Evolutionary conservation across 495 filamentous ascomycete species (phyloP).

Genomic region (Baudoinia panamericana): DNA sequence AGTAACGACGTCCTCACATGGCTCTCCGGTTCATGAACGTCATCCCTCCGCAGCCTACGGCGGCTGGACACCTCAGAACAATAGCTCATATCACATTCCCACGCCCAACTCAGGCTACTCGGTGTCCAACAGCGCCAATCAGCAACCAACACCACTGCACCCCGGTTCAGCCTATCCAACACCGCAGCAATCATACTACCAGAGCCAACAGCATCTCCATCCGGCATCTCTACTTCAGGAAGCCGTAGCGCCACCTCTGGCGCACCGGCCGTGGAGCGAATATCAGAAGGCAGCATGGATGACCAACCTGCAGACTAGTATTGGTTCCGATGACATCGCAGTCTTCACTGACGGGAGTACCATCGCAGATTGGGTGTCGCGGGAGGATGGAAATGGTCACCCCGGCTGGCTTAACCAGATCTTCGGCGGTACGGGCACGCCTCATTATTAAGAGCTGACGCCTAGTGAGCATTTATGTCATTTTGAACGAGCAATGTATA

Average conservation of each 20-base stretch:
- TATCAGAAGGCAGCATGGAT: constrained; percentile 22
- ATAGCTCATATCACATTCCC: background rate
- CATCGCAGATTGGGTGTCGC: constrained; percentile 18
- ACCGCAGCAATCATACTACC: background rate
- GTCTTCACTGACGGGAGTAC: constrained; percentile 23
- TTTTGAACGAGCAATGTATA: too few relatives aligned
- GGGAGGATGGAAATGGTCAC: background rate
- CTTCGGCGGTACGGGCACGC: too few relatives aligned
- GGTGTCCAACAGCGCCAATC: background rate
- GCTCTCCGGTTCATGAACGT: constrained; percentile 11
- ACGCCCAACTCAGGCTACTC: constrained; percentile 1
- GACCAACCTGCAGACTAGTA: constrained; percentile 22
- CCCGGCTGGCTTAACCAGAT: constrained; percentile 11
- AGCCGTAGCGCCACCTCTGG: background rate
- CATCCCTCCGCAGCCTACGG: background rate
- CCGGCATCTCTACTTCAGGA: background rate
- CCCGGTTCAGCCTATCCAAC: constrained; percentile 7
- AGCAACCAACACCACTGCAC: constrained; percentile 2
- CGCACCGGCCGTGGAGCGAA: constrained; percentile 13
- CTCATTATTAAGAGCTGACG: too few relatives aligned
- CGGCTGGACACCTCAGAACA: constrained; percentile 14
- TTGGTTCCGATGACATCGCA: constrained; percentile 25
- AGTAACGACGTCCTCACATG: constrained; percentile 9
- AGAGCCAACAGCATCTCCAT: constrained; percentile 7
- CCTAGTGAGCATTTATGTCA: too few relatives aligned